These are phyloP conservation scores for Mallotus japonicus DNA, from an alignment of 441 rosid genomes.

Conservation along the genomic window DNA sequence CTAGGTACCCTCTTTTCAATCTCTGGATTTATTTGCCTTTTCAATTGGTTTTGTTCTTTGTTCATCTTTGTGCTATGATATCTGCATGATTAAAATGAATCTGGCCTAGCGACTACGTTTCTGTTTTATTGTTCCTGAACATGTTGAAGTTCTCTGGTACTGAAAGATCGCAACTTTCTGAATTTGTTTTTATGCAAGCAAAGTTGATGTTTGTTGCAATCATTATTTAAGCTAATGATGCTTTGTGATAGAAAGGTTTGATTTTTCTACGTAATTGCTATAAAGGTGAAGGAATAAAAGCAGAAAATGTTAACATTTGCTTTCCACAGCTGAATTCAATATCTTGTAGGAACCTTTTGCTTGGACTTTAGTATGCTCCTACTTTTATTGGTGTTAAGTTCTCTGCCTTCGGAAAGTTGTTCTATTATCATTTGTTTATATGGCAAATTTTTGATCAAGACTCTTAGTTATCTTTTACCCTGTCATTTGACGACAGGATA, in stretches of 20 bases:
- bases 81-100: no score
- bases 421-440: neutral
- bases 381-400: neutral
- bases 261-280: neutral
- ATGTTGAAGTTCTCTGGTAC: neutral
- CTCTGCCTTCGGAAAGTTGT: neutral
- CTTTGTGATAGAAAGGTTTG: neutral
- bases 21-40: neutral
- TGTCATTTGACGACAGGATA: neutral
- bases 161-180: neutral
- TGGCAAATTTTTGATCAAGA: neutral
- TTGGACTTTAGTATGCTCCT: neutral
- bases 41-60: neutral
- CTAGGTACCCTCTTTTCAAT: constrained; percentile 33
- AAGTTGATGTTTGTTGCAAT: neutral
- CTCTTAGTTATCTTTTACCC: neutral
- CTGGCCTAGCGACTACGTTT: neutral
- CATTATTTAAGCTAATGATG: neutral
- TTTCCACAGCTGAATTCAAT: constrained; percentile 3
- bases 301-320: neutral
- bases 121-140: neutral
- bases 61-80: neutral
- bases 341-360: neutral
- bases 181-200: neutral
- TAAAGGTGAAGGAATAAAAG: neutral